phyloP scores from a whole-genome alignment of 179 eudicot species.

The Spergularia azorica region DNA sequence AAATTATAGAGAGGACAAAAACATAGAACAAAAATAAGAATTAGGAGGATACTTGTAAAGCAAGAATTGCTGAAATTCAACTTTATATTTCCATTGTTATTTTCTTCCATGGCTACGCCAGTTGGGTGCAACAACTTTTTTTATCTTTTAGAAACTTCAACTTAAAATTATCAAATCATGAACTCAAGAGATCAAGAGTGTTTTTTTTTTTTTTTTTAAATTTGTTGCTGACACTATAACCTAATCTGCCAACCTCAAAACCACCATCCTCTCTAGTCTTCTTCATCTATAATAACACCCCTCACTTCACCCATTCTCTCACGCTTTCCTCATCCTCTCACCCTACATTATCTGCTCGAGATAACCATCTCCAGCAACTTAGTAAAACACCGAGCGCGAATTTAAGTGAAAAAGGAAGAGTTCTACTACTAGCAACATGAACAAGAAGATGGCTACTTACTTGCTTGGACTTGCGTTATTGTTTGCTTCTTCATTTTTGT shows the following conservation, averaged over 20 bases:
- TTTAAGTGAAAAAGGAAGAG: neutral
- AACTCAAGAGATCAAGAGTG: too few relatives aligned
- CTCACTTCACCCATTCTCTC: slow-evolving; percentile 27
- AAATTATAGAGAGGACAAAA: slow-evolving; percentile 18
- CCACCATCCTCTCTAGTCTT: slow-evolving; percentile 36
- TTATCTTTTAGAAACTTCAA: neutral
- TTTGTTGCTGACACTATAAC: slow-evolving; percentile 27
- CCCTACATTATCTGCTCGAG: slow-evolving; percentile 9
- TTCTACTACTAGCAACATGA: neutral
- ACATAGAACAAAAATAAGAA: slow-evolving; percentile 9
- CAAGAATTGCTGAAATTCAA: slow-evolving; percentile 34
- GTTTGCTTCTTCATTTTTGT: slow-evolving; percentile 30
- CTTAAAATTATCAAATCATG: neutral
- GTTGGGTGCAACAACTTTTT: slow-evolving; percentile 58
- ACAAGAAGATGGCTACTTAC: slow-evolving; percentile 19
- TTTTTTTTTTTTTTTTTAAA: neutral
- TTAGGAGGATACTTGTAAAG: slow-evolving; percentile 38
- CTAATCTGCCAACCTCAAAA: slow-evolving; percentile 60
- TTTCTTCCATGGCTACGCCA: slow-evolving; percentile 28
- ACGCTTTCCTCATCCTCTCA: slow-evolving; percentile 31
- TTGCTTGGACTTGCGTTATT: slow-evolving; percentile 43
- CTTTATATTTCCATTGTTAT: slow-evolving; percentile 15
- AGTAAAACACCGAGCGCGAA: neutral
- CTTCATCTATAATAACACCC: slow-evolving; percentile 32
- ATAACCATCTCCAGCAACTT: neutral